These are phyloP conservation scores for Vigna angularis DNA, from an alignment of 306 rosid species.

Conservation along the genomic window DNA sequence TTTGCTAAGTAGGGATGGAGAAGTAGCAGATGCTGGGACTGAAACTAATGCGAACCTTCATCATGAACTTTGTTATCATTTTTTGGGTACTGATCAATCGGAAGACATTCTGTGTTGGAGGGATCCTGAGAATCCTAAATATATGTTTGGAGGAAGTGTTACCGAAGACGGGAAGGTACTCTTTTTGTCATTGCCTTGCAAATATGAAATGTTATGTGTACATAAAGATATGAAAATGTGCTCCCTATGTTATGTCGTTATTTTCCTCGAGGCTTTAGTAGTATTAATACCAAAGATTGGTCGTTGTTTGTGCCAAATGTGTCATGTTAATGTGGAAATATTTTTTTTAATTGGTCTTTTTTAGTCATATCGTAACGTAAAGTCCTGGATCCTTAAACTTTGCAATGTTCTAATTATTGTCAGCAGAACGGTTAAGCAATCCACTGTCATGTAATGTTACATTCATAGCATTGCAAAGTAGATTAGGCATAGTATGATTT, in stretches of 20 bases:
- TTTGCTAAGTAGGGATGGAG: conserved; percentile 66
- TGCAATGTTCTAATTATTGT: not conserved
- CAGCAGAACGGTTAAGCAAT: not conserved
- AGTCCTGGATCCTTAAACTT: not conserved
- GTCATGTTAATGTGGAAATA: not conserved
- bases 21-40: conserved; percentile 78
- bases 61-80: conserved; percentile 85
- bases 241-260: not conserved
- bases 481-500: conserved; percentile 19
- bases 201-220: not conserved
- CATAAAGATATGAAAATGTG: not conserved
- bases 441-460: not conserved
- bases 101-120: conserved; percentile 89
- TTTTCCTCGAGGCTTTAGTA: not conserved
- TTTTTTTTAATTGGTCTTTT: not conserved
- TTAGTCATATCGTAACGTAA: not conserved
- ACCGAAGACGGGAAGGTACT: conserved; percentile 89
- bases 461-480: conserved; percentile 20
- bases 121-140: conserved; percentile 81
- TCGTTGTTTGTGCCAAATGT: not conserved
- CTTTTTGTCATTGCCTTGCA: conserved; percentile 27
- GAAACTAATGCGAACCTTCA: conserved; percentile 80
- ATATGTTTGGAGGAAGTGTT: conserved; percentile 64
- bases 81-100: conserved; percentile 83
- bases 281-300: not conserved